Evolutionary conservation across 768 basidiomycete genomes (phyloP).

Genomic region (Leccinellum albellum): DNA sequence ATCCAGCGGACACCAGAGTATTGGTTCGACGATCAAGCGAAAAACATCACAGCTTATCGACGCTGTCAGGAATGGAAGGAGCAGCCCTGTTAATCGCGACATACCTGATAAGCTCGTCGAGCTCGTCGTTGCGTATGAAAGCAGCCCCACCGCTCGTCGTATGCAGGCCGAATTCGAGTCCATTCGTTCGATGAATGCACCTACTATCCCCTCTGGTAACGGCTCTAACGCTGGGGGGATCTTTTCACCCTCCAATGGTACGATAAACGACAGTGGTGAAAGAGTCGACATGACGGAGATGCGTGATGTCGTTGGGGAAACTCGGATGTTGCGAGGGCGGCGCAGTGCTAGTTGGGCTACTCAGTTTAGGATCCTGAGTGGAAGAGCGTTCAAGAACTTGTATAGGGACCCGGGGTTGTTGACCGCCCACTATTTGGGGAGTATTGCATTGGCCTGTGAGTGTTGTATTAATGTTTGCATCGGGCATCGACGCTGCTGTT

Average conservation of each 20-base stretch:
- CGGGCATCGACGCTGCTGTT: background rate
- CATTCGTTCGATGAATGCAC: conserved; percentile 25
- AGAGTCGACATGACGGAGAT: conserved; percentile 39
- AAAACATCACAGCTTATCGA: conserved; percentile 75
- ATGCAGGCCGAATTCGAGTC: conserved; percentile 62
- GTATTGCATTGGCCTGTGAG: conserved; percentile 81
- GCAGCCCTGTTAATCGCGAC: conserved; percentile 29
- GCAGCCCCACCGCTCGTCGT: conserved; percentile 59
- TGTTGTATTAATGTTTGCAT: conserved; percentile 14
- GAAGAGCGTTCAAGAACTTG: conserved; percentile 95
- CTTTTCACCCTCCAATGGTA: conserved; percentile 24
- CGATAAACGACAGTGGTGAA: conserved; percentile 22
- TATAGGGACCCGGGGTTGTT: conserved; percentile 93
- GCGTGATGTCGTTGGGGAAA: conserved; percentile 69
- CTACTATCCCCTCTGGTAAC: background rate
- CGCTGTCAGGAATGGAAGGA: conserved; percentile 41
- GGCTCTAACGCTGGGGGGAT: background rate
- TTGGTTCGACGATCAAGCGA: conserved; percentile 54
- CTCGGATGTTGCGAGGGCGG: conserved; percentile 60
- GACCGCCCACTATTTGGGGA: conserved; percentile 84
- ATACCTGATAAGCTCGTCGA: conserved; percentile 58
- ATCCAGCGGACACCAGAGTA: conserved; percentile 37
- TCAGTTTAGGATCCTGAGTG: conserved; percentile 93
- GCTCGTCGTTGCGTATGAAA: conserved; percentile 70
- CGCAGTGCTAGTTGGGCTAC: conserved; percentile 83